Conservation (phyloP, 331 rosid genomes). For the Saraca asoca region DNA sequence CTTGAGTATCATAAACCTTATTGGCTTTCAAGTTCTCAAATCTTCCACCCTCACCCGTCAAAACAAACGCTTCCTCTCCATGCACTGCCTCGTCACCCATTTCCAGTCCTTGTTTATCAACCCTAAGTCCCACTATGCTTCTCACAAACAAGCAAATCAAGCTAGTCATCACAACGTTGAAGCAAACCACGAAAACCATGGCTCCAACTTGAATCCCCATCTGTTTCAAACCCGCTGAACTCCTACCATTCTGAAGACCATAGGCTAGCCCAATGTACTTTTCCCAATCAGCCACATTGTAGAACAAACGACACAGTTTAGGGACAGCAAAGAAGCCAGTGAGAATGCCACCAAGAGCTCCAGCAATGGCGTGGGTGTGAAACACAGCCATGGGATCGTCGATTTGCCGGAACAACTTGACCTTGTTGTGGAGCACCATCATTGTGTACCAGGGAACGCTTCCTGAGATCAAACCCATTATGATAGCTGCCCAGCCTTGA, state of each 20-base stretch:
- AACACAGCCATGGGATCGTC: constrained; percentile 54
- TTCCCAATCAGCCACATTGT: constrained; percentile 55
- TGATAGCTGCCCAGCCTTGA: constrained; percentile 59
- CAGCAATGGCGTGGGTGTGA: constrained; percentile 59
- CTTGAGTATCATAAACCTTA: constrained; percentile 38
- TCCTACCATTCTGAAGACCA: constrained; percentile 41
- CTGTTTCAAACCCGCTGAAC: constrained; percentile 44
- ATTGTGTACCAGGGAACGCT: constrained; percentile 59
- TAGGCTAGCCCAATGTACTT: constrained; percentile 57
- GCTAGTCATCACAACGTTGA: constrained; percentile 40
- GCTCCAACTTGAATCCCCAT: constrained; percentile 47
- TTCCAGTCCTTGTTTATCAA: constrained; percentile 27
- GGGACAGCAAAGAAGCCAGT: constrained; percentile 52
- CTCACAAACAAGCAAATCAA: constrained; percentile 49
- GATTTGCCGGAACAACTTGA: constrained; percentile 28
- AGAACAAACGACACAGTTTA: constrained; percentile 52
- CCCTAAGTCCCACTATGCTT: constrained; percentile 40
- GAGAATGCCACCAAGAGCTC: constrained; percentile 49
- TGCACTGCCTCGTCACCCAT: constrained; percentile 50
- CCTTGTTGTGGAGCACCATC: constrained; percentile 50
- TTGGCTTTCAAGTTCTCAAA: constrained; percentile 38
- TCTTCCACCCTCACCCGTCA: constrained; percentile 18
- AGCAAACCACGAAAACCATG: constrained; percentile 39
- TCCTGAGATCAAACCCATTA: constrained; percentile 54
- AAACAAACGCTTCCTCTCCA: constrained; percentile 55